Base-by-base conservation (phyloP, 129 eudicot genomes). In the Chrysanthemum lavandulifolium region DNA sequence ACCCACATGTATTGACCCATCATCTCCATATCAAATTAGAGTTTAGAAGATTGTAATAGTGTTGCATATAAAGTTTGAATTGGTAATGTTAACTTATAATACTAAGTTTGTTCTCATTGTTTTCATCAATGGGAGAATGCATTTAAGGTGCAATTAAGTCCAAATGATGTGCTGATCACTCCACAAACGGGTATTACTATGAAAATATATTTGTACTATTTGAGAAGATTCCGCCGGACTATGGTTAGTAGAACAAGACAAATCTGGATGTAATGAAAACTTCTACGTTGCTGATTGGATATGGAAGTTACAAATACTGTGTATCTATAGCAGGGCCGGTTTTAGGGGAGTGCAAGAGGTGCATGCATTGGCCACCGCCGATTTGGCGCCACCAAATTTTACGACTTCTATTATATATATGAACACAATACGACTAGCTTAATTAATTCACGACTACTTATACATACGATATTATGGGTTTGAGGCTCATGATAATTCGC, bases 1-100 rank as follows among this genome's bases (percentile, higher is more conserved):
- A 75, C 67, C 79, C 79, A 75, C 67, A 14, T 45, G 49, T 21
- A 75, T 67, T 66, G 60, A 27, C 73, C 57, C 10, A 47, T 66
- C 58, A 75, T 66, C 56, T 75, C 73, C 79, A 75, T 75, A 10
- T 54, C 40, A 8, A 27, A 74, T 14, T 16, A 10, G 43, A 3
- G 47, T 9, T 21, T 13, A 12, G 19, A 18, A 19, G 45, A 53
- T 33, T 21, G 58, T 43, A 64, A 64, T 33, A 25, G 15, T 31
- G 31, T 54, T 54, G 49, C 9, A 52, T 29, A 27, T 25, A 14
- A 53, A 11, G 55, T 25, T 12, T 51, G 11, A 18, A 65, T 19
- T 14, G 14, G 19, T 54, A 74, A 21, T 18, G 48, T 65, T 36
- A 55, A 65, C 47, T 21, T 53, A 25, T 1, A 31, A 10, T 8